Base-by-base conservation (phyloP, 345 rosid species). In the Eucalyptus cloeziana region DNA sequence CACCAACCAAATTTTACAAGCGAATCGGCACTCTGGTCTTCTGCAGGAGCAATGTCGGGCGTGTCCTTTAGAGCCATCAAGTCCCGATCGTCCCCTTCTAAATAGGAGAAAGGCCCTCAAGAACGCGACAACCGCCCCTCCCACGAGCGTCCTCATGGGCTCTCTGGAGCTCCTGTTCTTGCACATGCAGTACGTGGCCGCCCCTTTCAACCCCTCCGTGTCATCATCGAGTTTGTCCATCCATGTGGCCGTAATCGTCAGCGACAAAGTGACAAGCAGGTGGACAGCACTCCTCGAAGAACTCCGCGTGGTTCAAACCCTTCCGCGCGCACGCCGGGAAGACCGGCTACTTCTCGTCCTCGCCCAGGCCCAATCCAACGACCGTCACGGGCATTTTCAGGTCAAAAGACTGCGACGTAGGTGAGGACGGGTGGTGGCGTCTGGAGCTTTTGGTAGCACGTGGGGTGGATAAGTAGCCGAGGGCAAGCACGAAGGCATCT, bases 221-320 rank as follows among this genome's bases (percentile, higher is more conserved):
- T 93, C 99, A 90, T 96, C 97, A 89, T 97, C 98, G 60, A 96
- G 91, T 97, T 95, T 94, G 90, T 95, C 99, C 25, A 95, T 95
- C 99, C 25, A 95, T 86, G 89, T 96, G 99, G 8, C 98, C 99
- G 27, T 93, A 95, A 51, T 93, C 95, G 91, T 94, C 93, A 27
- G 16, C 31, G 15, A 27, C 69, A 12, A 60, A 60, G 69, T 60
- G 15, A 27, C 69, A 27, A 12, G 69, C 69, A 27, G 16, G 69
- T 27, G 69, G 7, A 0, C 69, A 1, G 90, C 98, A 94, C 80
- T 97, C 99, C 45, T 69, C 80, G 79, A 93, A 96, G 92, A 97
- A 97, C 30, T 96, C 94, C 51, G 90, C 91, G 80, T 96, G 98
- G 92, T 95, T 96, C 62, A 95, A 13, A 13, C 98, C 97, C 22